These are phyloP conservation scores for Russula foetens DNA, from an alignment of 768 basidiomycete genomes.

Conservation along the genomic window DNA sequence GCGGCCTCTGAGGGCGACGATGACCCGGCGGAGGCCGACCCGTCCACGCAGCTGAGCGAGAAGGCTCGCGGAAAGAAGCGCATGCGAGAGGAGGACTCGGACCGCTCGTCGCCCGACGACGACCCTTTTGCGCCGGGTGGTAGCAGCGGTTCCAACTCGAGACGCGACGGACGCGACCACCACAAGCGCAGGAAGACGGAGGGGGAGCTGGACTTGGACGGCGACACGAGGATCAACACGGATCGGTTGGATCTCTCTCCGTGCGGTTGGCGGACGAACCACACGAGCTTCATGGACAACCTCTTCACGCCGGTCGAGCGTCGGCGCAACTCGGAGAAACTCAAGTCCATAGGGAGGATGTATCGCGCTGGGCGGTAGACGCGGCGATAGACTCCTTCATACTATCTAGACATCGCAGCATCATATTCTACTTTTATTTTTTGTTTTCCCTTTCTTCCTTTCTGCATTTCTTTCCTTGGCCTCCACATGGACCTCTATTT, in stretches of 20 bases:
- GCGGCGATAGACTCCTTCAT: neutral
- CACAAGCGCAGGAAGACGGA: neutral
- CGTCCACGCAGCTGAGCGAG: neutral
- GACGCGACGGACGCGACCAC: neutral
- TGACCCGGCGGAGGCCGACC: no score
- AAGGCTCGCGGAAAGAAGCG: constrained; percentile 11
- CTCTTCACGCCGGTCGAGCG: neutral
- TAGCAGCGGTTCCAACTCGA: neutral
- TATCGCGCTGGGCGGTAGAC: neutral
- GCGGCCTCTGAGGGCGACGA: neutral
- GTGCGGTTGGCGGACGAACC: no score
- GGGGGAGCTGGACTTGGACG: no score
- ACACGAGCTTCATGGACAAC: no score
- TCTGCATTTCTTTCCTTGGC: neutral
- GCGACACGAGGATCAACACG: neutral
- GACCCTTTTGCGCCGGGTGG: neutral
- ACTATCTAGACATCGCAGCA: no score
- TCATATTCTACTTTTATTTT: neutral
- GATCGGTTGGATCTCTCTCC: neutral
- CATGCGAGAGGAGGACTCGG: neutral
- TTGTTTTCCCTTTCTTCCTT: neutral
- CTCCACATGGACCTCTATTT: neutral
- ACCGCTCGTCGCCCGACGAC: no score
- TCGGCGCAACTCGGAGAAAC: neutral
- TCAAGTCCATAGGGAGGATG: neutral